These are phyloP conservation scores for Metschnikowia continentalis DNA, from an alignment of 805 yeast genomes.

Conservation along the genomic window DNA sequence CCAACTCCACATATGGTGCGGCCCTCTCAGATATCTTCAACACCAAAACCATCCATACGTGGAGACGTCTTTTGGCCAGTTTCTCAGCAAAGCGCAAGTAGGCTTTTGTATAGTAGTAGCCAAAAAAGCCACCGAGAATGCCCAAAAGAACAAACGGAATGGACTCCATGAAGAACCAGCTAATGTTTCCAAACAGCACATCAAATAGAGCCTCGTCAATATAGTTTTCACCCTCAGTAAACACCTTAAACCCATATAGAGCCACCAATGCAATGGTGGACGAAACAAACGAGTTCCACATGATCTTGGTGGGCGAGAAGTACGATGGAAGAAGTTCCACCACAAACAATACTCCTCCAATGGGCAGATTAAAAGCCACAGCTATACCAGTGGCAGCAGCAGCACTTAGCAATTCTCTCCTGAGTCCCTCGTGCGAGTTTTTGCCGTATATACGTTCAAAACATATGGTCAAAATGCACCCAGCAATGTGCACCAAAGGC, in stretches of 20 bases:
- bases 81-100: constrained; percentile 32
- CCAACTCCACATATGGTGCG: constrained; percentile 45
- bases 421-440: constrained; percentile 48
- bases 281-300: constrained; percentile 83
- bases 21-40: constrained; percentile 15
- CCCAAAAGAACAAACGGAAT: constrained; percentile 74
- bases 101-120: constrained; percentile 47
- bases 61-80: constrained; percentile 31
- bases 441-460: constrained; percentile 29
- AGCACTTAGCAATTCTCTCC: constrained; percentile 66
- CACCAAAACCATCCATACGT: constrained; percentile 9
- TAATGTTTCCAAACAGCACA: constrained; percentile 62
- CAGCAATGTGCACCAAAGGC: constrained; percentile 76
- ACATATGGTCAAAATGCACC: constrained; percentile 43
- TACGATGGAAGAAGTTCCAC: constrained; percentile 64
- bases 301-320: constrained; percentile 56
- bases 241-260: constrained; percentile 38
- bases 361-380: constrained; percentile 81
- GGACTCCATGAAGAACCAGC: constrained; percentile 69
- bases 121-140: constrained; percentile 62
- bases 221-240: constrained; percentile 38
- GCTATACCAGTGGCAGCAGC: constrained; percentile 82
- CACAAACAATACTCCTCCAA: constrained; percentile 81
- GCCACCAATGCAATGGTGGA: constrained; percentile 70
- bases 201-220: constrained; percentile 50